Evolutionary conservation across 1,284 basidiomycete species (phyloP).

Genomic region (Trametes polyzona): DNA sequence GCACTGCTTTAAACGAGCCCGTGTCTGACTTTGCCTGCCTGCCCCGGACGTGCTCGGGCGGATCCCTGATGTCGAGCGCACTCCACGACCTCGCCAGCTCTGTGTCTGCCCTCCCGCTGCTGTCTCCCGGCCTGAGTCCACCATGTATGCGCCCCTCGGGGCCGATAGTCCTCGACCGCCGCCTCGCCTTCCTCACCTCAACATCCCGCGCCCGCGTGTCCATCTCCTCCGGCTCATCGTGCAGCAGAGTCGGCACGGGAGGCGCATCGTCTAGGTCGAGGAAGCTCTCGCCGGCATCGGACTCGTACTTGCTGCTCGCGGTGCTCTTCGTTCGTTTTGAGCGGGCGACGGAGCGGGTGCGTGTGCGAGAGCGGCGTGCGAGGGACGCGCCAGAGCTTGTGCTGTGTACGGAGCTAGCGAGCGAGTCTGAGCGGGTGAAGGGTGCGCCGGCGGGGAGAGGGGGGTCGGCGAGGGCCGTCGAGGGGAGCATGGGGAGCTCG

Average conservation of each 20-base stretch:
- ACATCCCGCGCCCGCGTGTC: conserved; percentile 1
- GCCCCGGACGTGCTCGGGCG: conserved; percentile 27
- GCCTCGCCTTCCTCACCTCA: conserved; percentile 17
- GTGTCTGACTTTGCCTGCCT: conserved; percentile 33
- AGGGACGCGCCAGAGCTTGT: conserved; percentile 32
- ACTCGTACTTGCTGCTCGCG: conserved; percentile 19
- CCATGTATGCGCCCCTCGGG: conserved; percentile 12
- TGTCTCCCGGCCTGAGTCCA: background rate
- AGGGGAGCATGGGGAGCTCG: conserved; percentile 34
- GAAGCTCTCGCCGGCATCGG: conserved; percentile 23
- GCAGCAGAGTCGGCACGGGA: conserved; percentile 26
- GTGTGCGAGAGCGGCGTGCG: conserved; percentile 38
- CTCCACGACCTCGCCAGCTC: conserved; percentile 24
- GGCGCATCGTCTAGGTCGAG: conserved; percentile 25
- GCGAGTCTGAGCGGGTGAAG: conserved; percentile 45
- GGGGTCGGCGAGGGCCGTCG: conserved; percentile 29
- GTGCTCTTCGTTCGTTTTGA: conserved; percentile 20
- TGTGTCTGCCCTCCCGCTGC: conserved; percentile 5
- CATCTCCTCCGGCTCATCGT: conserved; percentile 29
- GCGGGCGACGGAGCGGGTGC: conserved; percentile 34
- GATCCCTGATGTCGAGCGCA: conserved; percentile 30
- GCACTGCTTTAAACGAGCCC: conserved; percentile 33
- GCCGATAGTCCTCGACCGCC: conserved; percentile 21
- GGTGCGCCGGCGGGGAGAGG: conserved; percentile 21
- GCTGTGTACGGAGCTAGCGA: conserved; percentile 43